phyloP scores from a whole-genome alignment of 331 rosid species.

The Stylosanthes scabra region DNA sequence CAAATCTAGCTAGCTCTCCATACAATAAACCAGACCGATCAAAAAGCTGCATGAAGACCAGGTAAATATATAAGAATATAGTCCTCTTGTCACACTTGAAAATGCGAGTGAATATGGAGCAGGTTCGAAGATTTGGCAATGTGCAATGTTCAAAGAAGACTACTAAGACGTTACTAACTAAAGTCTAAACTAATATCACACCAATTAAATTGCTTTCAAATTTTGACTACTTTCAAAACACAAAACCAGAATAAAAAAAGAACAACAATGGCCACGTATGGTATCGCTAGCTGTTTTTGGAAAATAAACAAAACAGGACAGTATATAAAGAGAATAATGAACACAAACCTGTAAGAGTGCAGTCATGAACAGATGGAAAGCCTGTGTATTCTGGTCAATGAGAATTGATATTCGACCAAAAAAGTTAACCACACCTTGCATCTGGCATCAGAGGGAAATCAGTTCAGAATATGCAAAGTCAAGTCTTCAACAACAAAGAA shows the following conservation, averaged over 20 bases:
- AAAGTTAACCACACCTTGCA: slow-evolving; percentile 92
- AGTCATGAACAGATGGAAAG: slow-evolving; percentile 94
- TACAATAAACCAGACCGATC: slow-evolving; percentile 89
- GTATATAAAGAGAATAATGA: slow-evolving; percentile 21
- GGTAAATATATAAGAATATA: slow-evolving; percentile 20
- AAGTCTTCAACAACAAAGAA: slow-evolving; percentile 19
- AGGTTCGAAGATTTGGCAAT: slow-evolving; percentile 7
- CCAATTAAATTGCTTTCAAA: background rate
- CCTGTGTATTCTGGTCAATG: slow-evolving; percentile 97
- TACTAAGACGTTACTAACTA: background rate
- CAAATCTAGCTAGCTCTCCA: slow-evolving; percentile 93
- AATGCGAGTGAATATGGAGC: background rate
- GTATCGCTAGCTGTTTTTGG: background rate
- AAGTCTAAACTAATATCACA: slow-evolving; percentile 20
- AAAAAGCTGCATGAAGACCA: slow-evolving; percentile 68
- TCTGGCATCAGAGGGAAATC: slow-evolving; percentile 52
- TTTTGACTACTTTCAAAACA: slow-evolving; percentile 20
- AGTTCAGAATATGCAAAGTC: slow-evolving; percentile 26
- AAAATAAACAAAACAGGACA: slow-evolving; percentile 29
- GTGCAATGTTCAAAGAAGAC: background rate
- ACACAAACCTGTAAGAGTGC: slow-evolving; percentile 91
- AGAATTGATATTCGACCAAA: slow-evolving; percentile 96
- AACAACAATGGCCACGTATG: no score
- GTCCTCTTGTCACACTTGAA: background rate
- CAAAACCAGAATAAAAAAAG: background rate